Evolutionary conservation across 2,329 filamentous ascomycete species (phyloP).

Genomic region (Colletotrichum tropicale): DNA sequence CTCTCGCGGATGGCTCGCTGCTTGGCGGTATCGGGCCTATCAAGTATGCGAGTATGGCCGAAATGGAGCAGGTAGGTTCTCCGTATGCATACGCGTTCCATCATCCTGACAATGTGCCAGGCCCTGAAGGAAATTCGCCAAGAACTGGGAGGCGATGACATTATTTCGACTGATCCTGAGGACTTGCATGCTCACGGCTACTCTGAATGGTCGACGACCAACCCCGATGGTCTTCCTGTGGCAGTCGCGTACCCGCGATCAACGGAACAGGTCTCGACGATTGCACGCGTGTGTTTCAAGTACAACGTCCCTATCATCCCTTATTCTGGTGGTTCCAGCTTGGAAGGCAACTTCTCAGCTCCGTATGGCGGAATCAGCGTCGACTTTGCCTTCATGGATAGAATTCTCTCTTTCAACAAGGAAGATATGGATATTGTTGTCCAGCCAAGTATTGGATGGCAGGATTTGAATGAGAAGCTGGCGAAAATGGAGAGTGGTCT

Average conservation of each 20-base stretch:
- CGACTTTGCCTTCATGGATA: constrained; percentile 88
- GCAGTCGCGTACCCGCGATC: constrained; percentile 68
- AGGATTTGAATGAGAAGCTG: constrained; percentile 77
- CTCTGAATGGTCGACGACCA: constrained; percentile 69
- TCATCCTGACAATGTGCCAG: constrained; percentile 34
- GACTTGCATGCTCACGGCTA: constrained; percentile 68
- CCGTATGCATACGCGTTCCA: neutral
- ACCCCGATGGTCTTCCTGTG: constrained; percentile 64
- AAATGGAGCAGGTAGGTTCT: constrained; percentile 30
- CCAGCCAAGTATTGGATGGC: constrained; percentile 91
- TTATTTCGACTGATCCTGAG: constrained; percentile 67
- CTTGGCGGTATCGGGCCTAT: constrained; percentile 27
- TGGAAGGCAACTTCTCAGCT: constrained; percentile 90
- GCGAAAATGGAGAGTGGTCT: constrained; percentile 75
- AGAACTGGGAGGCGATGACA: constrained; percentile 53
- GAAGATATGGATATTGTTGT: constrained; percentile 94
- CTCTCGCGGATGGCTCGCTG: constrained; percentile 25
- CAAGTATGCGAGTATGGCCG: constrained; percentile 44
- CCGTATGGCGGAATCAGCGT: constrained; percentile 87
- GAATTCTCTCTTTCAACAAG: constrained; percentile 78
- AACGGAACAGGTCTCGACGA: constrained; percentile 63
- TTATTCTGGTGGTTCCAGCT: constrained; percentile 83
- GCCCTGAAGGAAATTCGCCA: constrained; percentile 59
- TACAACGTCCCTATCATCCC: constrained; percentile 85
- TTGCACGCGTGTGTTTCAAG: constrained; percentile 74